Evolutionary conservation across 2,329 filamentous ascomycete species (phyloP).

Genomic region (Neofusicoccum ribis): DNA sequence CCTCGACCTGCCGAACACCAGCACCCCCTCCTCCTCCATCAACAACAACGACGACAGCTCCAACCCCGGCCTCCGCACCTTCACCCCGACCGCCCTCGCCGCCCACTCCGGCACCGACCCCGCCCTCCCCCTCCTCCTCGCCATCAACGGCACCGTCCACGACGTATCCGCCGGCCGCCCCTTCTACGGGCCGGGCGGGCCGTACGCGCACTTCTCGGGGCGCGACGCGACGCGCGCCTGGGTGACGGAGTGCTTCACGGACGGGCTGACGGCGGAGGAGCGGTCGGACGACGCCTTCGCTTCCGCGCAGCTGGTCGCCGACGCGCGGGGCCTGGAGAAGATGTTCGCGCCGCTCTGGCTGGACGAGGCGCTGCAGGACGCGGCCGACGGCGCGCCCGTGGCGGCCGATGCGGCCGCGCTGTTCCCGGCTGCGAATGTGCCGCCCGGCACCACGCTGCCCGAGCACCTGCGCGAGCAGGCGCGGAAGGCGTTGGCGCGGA

Average conservation of each 20-base stretch:
- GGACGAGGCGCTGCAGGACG: conserved; percentile 28
- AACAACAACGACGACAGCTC: background rate
- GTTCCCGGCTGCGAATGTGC: background rate
- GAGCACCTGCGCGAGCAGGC: conserved; percentile 13
- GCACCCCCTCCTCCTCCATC: background rate
- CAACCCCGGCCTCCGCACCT: background rate
- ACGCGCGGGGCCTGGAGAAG: conserved; percentile 28
- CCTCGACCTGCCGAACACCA: background rate
- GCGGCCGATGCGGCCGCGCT: conserved; percentile 7
- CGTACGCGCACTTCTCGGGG: conserved; percentile 32
- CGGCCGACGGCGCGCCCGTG: conserved; percentile 21
- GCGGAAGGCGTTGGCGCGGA: background rate
- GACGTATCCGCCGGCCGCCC: conserved; percentile 30
- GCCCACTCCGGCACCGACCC: conserved; percentile 28
- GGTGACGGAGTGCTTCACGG: conserved; percentile 34
- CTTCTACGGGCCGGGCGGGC: conserved; percentile 34
- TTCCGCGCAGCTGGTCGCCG: conserved; percentile 25
- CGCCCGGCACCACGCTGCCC: background rate
- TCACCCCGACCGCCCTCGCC: conserved; percentile 26
- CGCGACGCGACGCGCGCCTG: conserved; percentile 32
- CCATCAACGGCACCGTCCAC: conserved; percentile 33
- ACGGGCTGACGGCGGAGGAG: background rate
- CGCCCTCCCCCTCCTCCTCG: conserved; percentile 30
- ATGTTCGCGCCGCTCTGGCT: conserved; percentile 32
- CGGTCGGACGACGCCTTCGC: background rate